Base-by-base conservation (phyloP, 2,329 filamentous ascomycete species). In the Cladosporium phlei region DNA sequence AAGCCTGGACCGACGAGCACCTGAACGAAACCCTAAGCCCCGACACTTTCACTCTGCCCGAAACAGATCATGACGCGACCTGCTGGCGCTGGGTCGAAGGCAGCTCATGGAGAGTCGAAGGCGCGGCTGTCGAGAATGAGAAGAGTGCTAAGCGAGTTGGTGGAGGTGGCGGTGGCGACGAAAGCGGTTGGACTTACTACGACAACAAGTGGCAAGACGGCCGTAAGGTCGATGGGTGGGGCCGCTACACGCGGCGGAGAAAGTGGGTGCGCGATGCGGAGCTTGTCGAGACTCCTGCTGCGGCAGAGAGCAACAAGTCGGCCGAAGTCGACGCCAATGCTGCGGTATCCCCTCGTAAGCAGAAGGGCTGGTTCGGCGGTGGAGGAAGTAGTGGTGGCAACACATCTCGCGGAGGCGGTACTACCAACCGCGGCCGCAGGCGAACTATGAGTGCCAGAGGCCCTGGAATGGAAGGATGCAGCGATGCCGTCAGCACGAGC, bases 231-330 rank as follows among this genome's bases (percentile, higher is more conserved):
- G 93, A 98, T 59, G 88, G 90, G 44, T 98, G 93, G 93, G 87
- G 87, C 30, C 82, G 88, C 47, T 98, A 95, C 76, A 98, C 93
- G 0, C 80, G 93, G 11, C 81, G 93, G 17, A 75, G 93, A 52
- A 96, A 97, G 69, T 98, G 93, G 93, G 93, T 88, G 62, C 86
- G 93, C 29, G 93, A 97, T 62, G 93, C 93, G 8, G 93, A 98
- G 69, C 78, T 98, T 3, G 88, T 96, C 25, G 93, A 98, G 62
- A 70, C 84, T 57, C 3, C 64, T 60, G 44, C 55, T 51, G 28
- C 24, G 14, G 14, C 22, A 12, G 20, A 34, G n/a, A n/a, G 10
- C 29, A 43, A 19, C 14, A 22, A 12, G 2, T 19, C 24, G 16
- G 10, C 37, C 5, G 39, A 37, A 22, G 32, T 12, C 22, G 24